Evolutionary conservation across 345 rosid species (phyloP), one percentile per base, ranked within the genome.

Genomic region (Ailanthus altissimus): DNA sequence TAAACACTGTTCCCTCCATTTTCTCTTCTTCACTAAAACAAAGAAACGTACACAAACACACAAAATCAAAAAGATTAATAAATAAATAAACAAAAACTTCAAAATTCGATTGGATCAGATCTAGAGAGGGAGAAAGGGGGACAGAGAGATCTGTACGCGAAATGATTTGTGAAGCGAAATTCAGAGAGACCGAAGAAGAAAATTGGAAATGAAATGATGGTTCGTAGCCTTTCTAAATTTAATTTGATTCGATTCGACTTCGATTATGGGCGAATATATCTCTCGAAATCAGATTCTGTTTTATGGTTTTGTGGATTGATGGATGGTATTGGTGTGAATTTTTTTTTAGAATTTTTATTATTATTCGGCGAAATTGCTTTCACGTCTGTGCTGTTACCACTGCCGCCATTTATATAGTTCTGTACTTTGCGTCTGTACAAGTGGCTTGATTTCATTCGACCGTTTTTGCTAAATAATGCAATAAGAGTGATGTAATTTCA

Each of bases 1-100:
- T 83, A 76, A 95, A 95, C 77, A 88, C 85, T 6, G 93, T 88
- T 83, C 94, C 91, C 80, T 84, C 98, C 95, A 91, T 94, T 67
- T 54, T 58, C 63, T 5, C 47, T 70, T 62, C 56, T 23, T 62
- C 72, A 73, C 61, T 54, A 18, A 8, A 38, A n/a, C 36, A 16
- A 13, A 26, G n/a, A n/a, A n/a, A n/a, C n/a, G n/a, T n/a, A n/a
- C n/a, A 66, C 18, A 6, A 56, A 32, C 23, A 32, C 7, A n/a
- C 6, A 59, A 16, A 15, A 65, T 18, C 26, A 65, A n/a, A n/a
- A n/a, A n/a, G n/a, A n/a, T n/a, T n/a, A n/a, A n/a, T n/a, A n/a
- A 59, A 49, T 18, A 18, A 57, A 12, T 7, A 59, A 58, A 21
- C 1, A 61, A 61, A 15, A 2, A n/a, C 4, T 42, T 66, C 20